These are phyloP conservation scores for Monilinia vaccinii-corymbosi DNA, from an alignment of 2,329 filamentous ascomycete species.

Conservation along the genomic window DNA sequence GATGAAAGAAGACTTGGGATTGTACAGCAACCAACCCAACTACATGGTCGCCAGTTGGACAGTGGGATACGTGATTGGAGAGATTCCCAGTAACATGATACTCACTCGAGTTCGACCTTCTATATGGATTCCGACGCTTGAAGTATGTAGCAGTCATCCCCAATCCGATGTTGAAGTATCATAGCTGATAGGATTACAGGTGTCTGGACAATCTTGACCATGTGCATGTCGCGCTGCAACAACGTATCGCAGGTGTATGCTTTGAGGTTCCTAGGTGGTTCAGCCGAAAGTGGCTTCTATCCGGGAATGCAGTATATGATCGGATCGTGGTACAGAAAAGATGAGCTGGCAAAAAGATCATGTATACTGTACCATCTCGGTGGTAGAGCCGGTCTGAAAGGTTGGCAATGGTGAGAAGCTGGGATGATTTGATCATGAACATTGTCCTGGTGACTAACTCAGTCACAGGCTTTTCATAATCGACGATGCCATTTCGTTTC, in stretches of 20 bases:
- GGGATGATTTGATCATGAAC: not conserved
- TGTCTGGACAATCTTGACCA: slow-evolving; percentile 7
- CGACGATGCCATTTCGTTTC: slow-evolving; percentile 29
- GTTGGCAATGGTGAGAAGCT: slow-evolving; percentile 28
- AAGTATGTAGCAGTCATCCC: not conserved
- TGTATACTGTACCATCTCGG: slow-evolving; percentile 43
- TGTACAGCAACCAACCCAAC: slow-evolving; percentile 41
- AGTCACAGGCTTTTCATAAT: slow-evolving; percentile 34
- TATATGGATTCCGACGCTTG: slow-evolving; percentile 8
- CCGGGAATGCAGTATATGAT: slow-evolving; percentile 47
- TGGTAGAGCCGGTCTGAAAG: slow-evolving; percentile 30
- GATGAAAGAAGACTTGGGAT: slow-evolving; percentile 37
- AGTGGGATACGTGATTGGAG: slow-evolving; percentile 43
- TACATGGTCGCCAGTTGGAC: slow-evolving; percentile 15
- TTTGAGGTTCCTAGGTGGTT: slow-evolving; percentile 33
- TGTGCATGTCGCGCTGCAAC: slow-evolving; percentile 1
- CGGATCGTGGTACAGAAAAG: slow-evolving; percentile 44
- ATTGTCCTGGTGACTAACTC: not conserved
- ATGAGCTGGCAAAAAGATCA: slow-evolving; percentile 34
- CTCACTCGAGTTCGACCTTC: slow-evolving; percentile 32
- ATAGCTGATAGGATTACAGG: not conserved
- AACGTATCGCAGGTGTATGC: slow-evolving; percentile 31
- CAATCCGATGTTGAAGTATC: not conserved
- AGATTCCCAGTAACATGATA: slow-evolving; percentile 42
- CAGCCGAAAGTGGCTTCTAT: slow-evolving; percentile 42